Evolutionary conservation across 371 early-diverging fungal genomes (phyloP).

Genomic region (Mucor indicus): DNA sequence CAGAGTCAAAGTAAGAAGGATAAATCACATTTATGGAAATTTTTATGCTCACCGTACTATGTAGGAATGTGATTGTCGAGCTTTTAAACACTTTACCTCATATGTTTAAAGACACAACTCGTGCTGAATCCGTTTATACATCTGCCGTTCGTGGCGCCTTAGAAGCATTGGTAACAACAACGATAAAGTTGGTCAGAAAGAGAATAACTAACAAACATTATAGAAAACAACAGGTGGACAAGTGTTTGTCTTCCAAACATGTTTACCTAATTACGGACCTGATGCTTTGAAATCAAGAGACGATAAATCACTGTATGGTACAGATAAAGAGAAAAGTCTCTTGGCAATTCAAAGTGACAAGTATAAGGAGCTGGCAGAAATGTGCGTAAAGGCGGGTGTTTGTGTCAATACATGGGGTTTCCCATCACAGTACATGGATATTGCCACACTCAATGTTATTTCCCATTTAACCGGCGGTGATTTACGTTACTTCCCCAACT

Average conservation of each 20-base stretch:
- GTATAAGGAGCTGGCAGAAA: constrained; percentile 82
- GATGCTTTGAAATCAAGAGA: constrained; percentile 84
- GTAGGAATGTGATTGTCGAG: constrained; percentile 74
- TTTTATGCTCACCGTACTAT: too few species aligned
- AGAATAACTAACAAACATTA: too few species aligned
- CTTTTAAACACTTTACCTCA: constrained; percentile 80
- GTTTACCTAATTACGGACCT: constrained; percentile 87
- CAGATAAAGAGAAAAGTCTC: constrained; percentile 89
- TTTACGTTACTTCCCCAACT: constrained; percentile 75
- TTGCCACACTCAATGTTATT: constrained; percentile 77
- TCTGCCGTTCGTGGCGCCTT: constrained; percentile 83
- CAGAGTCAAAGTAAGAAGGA: constrained; percentile 66
- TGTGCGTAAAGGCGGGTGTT: constrained; percentile 80
- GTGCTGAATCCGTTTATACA: constrained; percentile 80
- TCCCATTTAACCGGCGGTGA: constrained; percentile 88
- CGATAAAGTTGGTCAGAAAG: too few species aligned
- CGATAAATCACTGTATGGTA: constrained; percentile 81
- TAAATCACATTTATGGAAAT: too few species aligned
- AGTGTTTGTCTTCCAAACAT: constrained; percentile 83
- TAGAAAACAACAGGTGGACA: constrained; percentile 75
- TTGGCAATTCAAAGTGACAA: constrained; percentile 81
- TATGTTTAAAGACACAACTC: constrained; percentile 80
- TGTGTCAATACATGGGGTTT: constrained; percentile 88
- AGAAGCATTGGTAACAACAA: constrained; percentile 62
- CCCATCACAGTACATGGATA: constrained; percentile 84